Conservation (phyloP, 73 alveolate species). For the Stentor coeruleus region DNA sequence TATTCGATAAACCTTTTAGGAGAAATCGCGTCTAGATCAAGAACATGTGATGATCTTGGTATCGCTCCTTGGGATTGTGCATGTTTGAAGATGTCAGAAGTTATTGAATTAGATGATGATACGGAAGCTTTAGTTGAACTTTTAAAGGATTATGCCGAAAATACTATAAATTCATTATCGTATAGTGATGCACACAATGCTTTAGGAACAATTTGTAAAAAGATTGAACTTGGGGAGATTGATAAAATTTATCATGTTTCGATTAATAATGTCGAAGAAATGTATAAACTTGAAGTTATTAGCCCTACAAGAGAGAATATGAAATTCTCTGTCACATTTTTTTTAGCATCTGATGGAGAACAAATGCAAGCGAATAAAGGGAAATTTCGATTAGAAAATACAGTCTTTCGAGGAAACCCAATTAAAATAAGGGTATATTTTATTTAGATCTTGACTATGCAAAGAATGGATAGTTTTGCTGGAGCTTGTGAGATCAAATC, state of each 20-base stretch:
- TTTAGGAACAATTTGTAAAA: constrained; percentile 7
- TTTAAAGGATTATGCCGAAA: neutral
- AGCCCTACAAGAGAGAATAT: neutral
- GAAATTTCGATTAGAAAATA: neutral
- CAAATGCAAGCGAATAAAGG: neutral
- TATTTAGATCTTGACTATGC: neutral
- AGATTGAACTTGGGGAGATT: neutral
- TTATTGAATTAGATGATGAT: neutral
- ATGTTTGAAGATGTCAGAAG: neutral
- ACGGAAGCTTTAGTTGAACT: neutral
- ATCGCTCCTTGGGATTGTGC: constrained; percentile 19
- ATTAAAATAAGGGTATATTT: neutral
- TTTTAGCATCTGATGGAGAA: neutral
- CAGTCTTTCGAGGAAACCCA: neutral
- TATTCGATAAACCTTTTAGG: neutral
- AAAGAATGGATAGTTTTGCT: neutral
- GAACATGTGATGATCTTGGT: constrained; percentile 10
- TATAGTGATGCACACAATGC: neutral
- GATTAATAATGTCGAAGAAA: constrained; percentile 3
- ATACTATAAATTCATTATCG: neutral
- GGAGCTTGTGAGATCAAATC: constrained; percentile 18
- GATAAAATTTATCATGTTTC: constrained; percentile 6
- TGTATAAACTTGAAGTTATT: neutral
- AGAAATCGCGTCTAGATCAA: neutral
- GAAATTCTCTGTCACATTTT: neutral